Evolutionary conservation across 2,329 filamentous ascomycete genomes (phyloP), one percentile per base, ranked within the genome.

Genomic region (Botrytis byssoidea): DNA sequence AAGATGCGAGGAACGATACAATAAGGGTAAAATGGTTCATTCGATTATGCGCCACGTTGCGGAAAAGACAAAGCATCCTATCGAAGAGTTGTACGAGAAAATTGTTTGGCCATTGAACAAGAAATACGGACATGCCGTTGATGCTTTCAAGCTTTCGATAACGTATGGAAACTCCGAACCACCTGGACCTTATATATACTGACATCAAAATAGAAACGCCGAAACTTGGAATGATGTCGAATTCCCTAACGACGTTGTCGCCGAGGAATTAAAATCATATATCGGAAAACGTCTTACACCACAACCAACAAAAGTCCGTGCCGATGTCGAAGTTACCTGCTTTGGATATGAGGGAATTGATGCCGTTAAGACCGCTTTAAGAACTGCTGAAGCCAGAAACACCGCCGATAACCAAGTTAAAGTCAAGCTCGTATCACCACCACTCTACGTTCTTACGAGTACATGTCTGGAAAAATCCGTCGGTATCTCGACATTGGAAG

Each of bases 11-110:
- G 96, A 99, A 87, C 91, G 96, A 79, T 99, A 98, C 89, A 99
- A 99, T 90, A 99, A 99, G 91, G 93, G 94, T 87, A 99, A 99
- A 88, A 97, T 97, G 88, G 96, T 98, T 59, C 96, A 99, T 85
- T 97, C 94, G 72, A 98, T 99, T 84, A 95, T 99, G 93, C 92
- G 95, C 83, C 96, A 99, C 84, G 96, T 99, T 76, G 95, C 96
- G 78, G 95, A 99, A 86, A 98, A 98, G 89, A 97, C 94, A 61
- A 91, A 93, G 82, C 93, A 91, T 44, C 95, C 95, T n/a, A 97
- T 99, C 81, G 94, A 98, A 87, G 89, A 91, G 70, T 89, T 99
- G 74, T 99, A 99, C 85, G 92, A 97, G 87, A 91, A 88, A 79
- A 98, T 99, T 82, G 94, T 91, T 77, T 99, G 97, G 97, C 96